These are phyloP conservation scores for Sporobolomyces phaffii DNA, from an alignment of 768 basidiomycete species.

Conservation along the genomic window DNA sequence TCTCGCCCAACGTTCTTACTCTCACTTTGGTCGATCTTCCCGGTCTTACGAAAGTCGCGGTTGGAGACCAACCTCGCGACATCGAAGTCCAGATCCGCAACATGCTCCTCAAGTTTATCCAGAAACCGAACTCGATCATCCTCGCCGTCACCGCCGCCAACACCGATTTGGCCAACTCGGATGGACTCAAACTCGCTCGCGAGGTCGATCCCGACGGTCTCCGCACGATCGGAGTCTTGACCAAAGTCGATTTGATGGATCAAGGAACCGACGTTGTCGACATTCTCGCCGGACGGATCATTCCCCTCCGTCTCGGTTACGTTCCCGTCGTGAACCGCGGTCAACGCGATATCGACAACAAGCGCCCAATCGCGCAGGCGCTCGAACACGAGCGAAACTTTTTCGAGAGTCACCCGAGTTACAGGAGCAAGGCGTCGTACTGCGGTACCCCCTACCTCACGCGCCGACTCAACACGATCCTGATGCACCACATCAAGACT, in stretches of 20 bases:
- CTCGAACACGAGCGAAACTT: slow-evolving; percentile 83
- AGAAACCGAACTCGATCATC: slow-evolving; percentile 90
- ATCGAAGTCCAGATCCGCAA: slow-evolving; percentile 97
- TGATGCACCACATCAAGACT: slow-evolving; percentile 97
- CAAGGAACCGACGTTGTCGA: slow-evolving; percentile 96
- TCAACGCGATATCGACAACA: slow-evolving; percentile 88
- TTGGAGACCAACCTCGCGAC: slow-evolving; percentile 74
- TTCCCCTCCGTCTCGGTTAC: slow-evolving; percentile 91
- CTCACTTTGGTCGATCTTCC: slow-evolving; percentile 96
- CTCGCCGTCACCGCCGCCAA: slow-evolving; percentile 95
- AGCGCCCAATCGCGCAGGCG: slow-evolving; percentile 75
- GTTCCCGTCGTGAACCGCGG: slow-evolving; percentile 98
- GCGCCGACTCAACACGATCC: slow-evolving; percentile 89
- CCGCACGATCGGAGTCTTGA: slow-evolving; percentile 94
- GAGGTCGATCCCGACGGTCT: slow-evolving; percentile 96
- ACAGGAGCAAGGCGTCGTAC: slow-evolving; percentile 88
- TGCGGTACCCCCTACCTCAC: slow-evolving; percentile 96
- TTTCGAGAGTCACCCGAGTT: slow-evolving; percentile 90
- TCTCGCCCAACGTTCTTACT: slow-evolving; percentile 93
- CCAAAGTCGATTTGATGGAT: slow-evolving; percentile 99
- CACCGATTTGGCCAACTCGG: slow-evolving; percentile 95
- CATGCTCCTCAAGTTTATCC: slow-evolving; percentile 92
- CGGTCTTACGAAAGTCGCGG: slow-evolving; percentile 59
- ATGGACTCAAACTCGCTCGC: slow-evolving; percentile 89
- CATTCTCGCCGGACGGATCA: slow-evolving; percentile 93